These are phyloP conservation scores for Coemansia sp. DNA, from an alignment of 192 early-diverging fungal genomes.

Conservation along the genomic window DNA sequence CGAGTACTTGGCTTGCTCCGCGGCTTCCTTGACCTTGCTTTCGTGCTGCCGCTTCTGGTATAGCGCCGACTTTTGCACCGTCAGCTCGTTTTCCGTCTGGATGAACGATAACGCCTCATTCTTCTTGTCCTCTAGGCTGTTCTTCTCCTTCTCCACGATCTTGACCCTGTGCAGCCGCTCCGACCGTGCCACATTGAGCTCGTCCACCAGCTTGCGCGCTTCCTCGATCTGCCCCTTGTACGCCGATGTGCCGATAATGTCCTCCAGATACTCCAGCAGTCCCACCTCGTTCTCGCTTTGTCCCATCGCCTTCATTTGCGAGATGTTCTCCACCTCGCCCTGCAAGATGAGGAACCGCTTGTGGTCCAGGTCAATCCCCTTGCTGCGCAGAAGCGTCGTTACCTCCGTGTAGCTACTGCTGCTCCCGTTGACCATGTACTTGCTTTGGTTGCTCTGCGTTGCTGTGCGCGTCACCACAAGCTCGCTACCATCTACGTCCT, in stretches of 20 bases:
- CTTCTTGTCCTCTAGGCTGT: constrained; percentile 75
- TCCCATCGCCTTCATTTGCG: constrained; percentile 96
- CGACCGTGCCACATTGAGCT: constrained; percentile 71
- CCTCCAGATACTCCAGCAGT: constrained; percentile 95
- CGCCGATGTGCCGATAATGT: constrained; percentile 92
- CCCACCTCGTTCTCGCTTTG: constrained; percentile 92
- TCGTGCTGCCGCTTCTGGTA: constrained; percentile 77
- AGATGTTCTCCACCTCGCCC: constrained; percentile 99
- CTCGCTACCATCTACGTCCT: constrained; percentile 65
- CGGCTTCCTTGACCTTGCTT: constrained; percentile 54
- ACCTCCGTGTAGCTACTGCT: constrained; percentile 80
- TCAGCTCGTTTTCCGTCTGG: constrained; percentile 77
- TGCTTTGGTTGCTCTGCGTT: constrained; percentile 65
- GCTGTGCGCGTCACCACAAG: constrained; percentile 81
- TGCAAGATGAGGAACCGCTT: constrained; percentile 97
- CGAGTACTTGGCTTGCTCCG: constrained; percentile 58
- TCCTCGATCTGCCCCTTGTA: constrained; percentile 88
- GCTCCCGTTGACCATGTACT: constrained; percentile 72
- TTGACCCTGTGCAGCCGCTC: constrained; percentile 84
- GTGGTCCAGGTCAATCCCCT: constrained; percentile 96
- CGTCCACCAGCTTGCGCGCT: constrained; percentile 68
- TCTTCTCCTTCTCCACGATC: constrained; percentile 87
- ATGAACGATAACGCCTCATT: constrained; percentile 81
- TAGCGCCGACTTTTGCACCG: constrained; percentile 68
- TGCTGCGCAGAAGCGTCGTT: constrained; percentile 73